A percentile compares a stretch with the other conserved stretches of the same genome.
Evolutionary conservation across 495 filamentous ascomycete genomes (phyloP).

Genomic region (Podospora appendiculata): DNA sequence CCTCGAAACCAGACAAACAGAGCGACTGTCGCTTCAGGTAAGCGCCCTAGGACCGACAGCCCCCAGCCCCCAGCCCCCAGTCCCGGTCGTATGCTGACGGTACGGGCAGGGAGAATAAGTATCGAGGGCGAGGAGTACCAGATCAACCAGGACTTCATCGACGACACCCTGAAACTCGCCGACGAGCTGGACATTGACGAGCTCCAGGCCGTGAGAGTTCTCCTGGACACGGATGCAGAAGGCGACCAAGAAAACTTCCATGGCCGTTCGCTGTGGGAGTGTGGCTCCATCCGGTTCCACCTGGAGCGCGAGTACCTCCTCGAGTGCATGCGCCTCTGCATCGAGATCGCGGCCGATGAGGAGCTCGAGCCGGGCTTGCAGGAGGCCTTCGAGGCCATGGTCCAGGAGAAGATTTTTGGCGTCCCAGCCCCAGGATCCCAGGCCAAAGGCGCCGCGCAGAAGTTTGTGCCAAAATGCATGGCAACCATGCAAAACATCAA

Average conservation of each 20-base stretch:
- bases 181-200: conserved; percentile 89
- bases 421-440: conserved; percentile 16
- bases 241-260: conserved; percentile 53
- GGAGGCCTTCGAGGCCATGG: conserved; percentile 27
- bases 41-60: neutral
- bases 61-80: no score
- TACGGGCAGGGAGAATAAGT: conserved; percentile 55
- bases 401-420: conserved; percentile 33
- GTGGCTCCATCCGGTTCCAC: conserved; percentile 79
- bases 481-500: conserved; percentile 65
- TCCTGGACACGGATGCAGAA: conserved; percentile 60
- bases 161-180: conserved; percentile 67
- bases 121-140: conserved; percentile 64
- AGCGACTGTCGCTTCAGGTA: conserved; percentile 39
- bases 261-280: conserved; percentile 60
- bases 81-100: conserved; percentile 25
- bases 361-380: conserved; percentile 28
- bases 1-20: conserved; percentile 60
- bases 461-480: conserved; percentile 62
- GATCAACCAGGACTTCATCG: conserved; percentile 82
- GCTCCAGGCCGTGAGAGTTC: conserved; percentile 65
- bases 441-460: conserved; percentile 10
- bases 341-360: conserved; percentile 56
- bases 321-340: conserved; percentile 70
- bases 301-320: conserved; percentile 67